Conservation (phyloP, 2,329 filamentous ascomycete species). For the Davidsoniella virescens region DNA sequence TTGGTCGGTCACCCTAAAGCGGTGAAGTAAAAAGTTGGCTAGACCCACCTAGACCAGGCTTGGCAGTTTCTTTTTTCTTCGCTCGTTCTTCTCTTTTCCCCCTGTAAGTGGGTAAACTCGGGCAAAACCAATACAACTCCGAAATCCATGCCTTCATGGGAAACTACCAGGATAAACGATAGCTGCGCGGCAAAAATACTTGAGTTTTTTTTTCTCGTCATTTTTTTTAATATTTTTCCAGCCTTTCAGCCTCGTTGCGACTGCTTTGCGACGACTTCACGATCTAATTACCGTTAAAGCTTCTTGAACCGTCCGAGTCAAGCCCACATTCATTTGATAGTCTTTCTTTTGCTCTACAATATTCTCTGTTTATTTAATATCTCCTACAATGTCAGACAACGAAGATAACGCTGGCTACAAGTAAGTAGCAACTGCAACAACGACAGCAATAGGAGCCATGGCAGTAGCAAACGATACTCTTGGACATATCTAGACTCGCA, state of each 20-base stretch:
- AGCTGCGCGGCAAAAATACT: background rate
- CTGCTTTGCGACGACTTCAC: background rate
- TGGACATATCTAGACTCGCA: background rate
- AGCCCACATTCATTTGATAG: background rate
- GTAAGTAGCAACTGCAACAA: conserved; percentile 25
- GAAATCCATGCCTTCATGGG: background rate
- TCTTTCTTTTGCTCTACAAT: background rate
- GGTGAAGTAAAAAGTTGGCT: conserved; percentile 1
- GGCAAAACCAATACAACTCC: conserved; percentile 1
- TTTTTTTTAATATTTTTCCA: background rate
- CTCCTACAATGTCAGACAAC: conserved; percentile 51
- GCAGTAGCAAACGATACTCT: background rate
- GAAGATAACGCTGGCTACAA: conserved; percentile 45
- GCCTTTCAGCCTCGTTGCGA: background rate
- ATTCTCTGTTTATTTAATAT: conserved; percentile 7
- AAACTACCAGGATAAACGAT: background rate
- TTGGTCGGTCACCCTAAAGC: background rate
- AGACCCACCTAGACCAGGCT: background rate
- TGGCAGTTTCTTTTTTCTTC: too few relatives aligned
- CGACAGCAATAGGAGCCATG: too few relatives aligned
- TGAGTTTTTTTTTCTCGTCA: background rate
- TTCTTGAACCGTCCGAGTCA: too few relatives aligned
- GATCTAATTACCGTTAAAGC: background rate
- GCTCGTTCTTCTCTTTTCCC: background rate
- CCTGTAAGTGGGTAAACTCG: background rate